Evolutionary conservation across 2,329 filamentous ascomycete species (phyloP), one percentile per base, ranked within the genome.

Genomic region (Elsinoe fawcettii): DNA sequence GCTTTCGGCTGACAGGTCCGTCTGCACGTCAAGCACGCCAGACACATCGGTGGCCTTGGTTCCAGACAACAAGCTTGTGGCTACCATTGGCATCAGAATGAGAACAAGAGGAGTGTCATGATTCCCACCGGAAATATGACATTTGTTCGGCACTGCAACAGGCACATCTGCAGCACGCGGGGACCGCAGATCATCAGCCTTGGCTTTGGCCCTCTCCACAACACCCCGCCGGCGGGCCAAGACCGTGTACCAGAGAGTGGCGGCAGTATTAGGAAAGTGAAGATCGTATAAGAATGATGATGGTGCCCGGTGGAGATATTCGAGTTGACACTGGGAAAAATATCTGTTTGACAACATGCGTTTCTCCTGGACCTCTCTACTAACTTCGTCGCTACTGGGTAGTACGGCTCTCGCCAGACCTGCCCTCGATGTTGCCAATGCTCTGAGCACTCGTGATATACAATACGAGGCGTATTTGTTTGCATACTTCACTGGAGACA

Each of bases 401-500:
- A 23, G 49, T 27, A 32, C n/a, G 18, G 32, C 32, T 2, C 30
- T 27, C 18, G 49, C n/a, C n/a, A 36, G 18, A 14, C 49, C 49
- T 12, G 34, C 34, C 34, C 14, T n/a, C 3, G 14, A 37, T 37
- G 34, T 3, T 6, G 3, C 14, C 11, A 12, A 12, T 3, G 14
- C 34, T 37, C 14, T 37, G 11, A n/a, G 9, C 14, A n/a, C 34
- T 37, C 34, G 34, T 37, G 34, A 37, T n/a, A 12, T 25, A 23
- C 27, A 37, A 22, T 53, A 53, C 46, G 64, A 62, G 51, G 77
- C 74, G 4, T 80, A 80, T 59, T 74, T 74, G 0, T 80, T 80
- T 59, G 71, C 74, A 0, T 81, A 80, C 62, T 80, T 80, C 62
- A 79, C 75, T 0, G 73, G 72, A 7, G 74, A 73, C 63, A 67